These are phyloP conservation scores for Cucurbita pepo DNA, from an alignment of 306 rosid species.

Conservation along the genomic window DNA sequence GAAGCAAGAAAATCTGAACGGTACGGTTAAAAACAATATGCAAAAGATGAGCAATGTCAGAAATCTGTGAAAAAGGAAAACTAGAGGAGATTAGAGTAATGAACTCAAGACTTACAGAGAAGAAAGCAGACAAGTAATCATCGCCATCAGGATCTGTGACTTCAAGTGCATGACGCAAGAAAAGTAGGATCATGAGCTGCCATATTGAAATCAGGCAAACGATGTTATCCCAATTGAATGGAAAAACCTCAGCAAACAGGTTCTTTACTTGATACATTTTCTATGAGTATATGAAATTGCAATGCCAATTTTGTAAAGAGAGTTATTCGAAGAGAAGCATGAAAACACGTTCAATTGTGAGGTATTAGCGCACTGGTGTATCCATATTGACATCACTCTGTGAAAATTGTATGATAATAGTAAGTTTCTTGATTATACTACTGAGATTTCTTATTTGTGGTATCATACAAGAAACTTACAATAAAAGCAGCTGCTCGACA, in stretches of 20 bases:
- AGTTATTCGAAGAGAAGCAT: background rate
- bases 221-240: background rate
- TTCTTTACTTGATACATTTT: background rate
- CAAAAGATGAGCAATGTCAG: background rate
- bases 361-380: background rate
- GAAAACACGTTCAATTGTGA: background rate
- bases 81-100: background rate
- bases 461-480: slow-evolving; percentile 31
- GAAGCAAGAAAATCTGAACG: slow-evolving; percentile 56
- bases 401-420: background rate
- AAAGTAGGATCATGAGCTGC: slow-evolving; percentile 86
- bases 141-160: slow-evolving; percentile 49
- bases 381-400: background rate
- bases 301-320: background rate
- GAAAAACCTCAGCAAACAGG: background rate
- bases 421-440: background rate
- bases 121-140: slow-evolving; percentile 57
- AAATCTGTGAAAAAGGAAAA: background rate
- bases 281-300: background rate
- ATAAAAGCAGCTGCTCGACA: slow-evolving; percentile 92
- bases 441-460: background rate
- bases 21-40: background rate
- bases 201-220: slow-evolving; percentile 7
- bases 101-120: slow-evolving; percentile 39
- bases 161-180: slow-evolving; percentile 72